Evolutionary conservation across 441 rosid species (phyloP).

Genomic region (Monsonia emarginata): DNA sequence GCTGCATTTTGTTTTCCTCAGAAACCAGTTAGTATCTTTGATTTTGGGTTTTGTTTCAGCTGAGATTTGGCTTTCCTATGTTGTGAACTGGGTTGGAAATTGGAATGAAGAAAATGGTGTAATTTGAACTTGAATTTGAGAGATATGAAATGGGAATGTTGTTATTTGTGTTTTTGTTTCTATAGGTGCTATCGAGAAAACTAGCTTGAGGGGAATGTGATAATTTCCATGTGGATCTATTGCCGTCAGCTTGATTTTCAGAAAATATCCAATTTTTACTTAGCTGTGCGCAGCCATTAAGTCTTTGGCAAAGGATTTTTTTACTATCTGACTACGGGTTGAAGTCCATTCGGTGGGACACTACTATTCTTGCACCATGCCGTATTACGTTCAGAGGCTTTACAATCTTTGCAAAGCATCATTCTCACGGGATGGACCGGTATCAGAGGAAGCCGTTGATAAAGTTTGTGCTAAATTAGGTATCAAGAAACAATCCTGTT

Average conservation of each 20-base stretch:
- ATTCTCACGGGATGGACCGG: slow-evolving; percentile 59
- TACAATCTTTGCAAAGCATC: slow-evolving; percentile 59
- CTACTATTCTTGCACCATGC: slow-evolving; percentile 43
- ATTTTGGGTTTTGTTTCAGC: background rate
- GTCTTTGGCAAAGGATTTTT: slow-evolving; percentile 22
- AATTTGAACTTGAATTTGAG: background rate
- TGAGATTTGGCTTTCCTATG: background rate
- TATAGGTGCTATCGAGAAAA: slow-evolving; percentile 16
- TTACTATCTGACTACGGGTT: slow-evolving; percentile 20
- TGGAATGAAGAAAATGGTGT: background rate
- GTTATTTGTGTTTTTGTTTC: background rate
- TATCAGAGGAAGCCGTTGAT: slow-evolving; percentile 66
- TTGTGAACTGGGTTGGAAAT: background rate
- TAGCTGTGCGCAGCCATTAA: slow-evolving; percentile 17
- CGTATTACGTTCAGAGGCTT: slow-evolving; percentile 64
- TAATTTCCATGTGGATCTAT: slow-evolving; percentile 30
- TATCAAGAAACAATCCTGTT: slow-evolving; percentile 22
- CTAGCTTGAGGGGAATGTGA: slow-evolving; percentile 21
- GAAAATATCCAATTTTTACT: slow-evolving; percentile 20
- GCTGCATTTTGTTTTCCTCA: too few relatives aligned
- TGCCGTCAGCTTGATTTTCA: slow-evolving; percentile 16
- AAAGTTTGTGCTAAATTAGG: slow-evolving; percentile 57
- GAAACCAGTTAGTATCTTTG: too few relatives aligned
- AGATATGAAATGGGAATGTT: background rate
- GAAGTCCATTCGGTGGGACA: slow-evolving; percentile 24